Percentiles rank a stretch among this genome's conserved stretches.
phyloP scores from a whole-genome alignment of 2,329 filamentous ascomycete species.

The Neonectria punicea region DNA sequence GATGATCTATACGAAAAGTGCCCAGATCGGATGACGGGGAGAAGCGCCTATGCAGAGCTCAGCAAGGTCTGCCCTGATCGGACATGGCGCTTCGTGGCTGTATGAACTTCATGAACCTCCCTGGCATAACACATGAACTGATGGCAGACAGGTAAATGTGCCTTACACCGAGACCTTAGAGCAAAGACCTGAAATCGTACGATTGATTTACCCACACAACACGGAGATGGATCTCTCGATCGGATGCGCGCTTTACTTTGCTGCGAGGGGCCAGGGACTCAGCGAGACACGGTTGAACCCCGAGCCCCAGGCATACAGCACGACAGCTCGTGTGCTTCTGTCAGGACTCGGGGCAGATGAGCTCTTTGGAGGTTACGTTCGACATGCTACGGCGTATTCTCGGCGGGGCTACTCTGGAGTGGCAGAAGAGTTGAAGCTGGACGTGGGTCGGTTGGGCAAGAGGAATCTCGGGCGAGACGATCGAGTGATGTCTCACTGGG shows the following conservation, averaged over 20 bases:
- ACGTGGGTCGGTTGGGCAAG: constrained; percentile 86
- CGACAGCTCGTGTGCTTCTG: constrained; percentile 82
- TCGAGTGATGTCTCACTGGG: constrained; percentile 88
- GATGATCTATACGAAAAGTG: constrained; percentile 78
- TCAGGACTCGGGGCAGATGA: constrained; percentile 97
- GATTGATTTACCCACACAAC: constrained; percentile 90
- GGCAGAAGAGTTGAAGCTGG: constrained; percentile 83
- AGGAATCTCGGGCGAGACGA: constrained; percentile 97
- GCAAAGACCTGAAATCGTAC: constrained; percentile 76
- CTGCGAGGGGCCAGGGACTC: constrained; percentile 76
- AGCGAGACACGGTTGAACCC: constrained; percentile 48
- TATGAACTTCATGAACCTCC: constrained; percentile 47
- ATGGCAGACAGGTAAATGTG: constrained; percentile 71
- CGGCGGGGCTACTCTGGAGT: constrained; percentile 76
- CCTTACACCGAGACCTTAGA: constrained; percentile 79
- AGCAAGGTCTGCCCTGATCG: constrained; percentile 73
- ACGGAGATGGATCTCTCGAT: constrained; percentile 99
- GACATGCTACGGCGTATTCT: constrained; percentile 81
- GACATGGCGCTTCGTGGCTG: constrained; percentile 83
- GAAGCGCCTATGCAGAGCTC: constrained; percentile 82
- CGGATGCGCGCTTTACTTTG: constrained; percentile 92
- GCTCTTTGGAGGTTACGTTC: constrained; percentile 91
- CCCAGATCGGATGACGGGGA: constrained; percentile 89
- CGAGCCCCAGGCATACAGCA: constrained; percentile 63
- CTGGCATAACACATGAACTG: neutral